These are phyloP conservation scores for Rhodamnia rubescens DNA, from an alignment of 345 rosid species.

Conservation along the genomic window DNA sequence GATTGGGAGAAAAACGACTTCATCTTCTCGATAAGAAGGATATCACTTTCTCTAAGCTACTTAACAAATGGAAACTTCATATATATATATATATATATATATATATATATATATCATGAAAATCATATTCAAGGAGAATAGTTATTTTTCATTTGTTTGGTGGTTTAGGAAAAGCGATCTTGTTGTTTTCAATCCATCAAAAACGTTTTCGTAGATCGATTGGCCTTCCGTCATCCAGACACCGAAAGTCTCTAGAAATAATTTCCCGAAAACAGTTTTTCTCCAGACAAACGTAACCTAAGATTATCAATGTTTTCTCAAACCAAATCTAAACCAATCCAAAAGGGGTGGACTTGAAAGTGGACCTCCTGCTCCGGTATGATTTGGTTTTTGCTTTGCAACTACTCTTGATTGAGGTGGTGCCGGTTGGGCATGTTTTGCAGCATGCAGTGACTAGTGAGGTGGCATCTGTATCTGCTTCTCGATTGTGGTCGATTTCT, in stretches of 20 bases:
- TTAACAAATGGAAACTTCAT: neutral
- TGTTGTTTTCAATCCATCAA: fast-evolving
- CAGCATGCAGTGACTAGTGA: neutral
- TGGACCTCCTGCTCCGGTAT: neutral
- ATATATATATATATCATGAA: too few species aligned
- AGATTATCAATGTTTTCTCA: neutral
- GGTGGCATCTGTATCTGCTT: neutral
- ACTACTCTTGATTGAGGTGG: neutral
- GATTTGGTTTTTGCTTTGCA: neutral
- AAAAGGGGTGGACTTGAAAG: neutral
- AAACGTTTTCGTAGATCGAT: neutral
- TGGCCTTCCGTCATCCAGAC: neutral
- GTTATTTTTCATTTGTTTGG: neutral
- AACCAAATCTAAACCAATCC: neutral
- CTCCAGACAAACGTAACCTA: neutral
- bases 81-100: too few species aligned
- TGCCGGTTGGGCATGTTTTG: neutral
- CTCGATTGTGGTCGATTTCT: neutral
- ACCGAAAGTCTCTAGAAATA: neutral
- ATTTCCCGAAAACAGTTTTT: neutral
- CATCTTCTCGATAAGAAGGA: neutral
- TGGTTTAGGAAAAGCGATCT: too few species aligned
- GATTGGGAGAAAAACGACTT: neutral
- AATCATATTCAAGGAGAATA: neutral
- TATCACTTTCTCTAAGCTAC: neutral